Evolutionary conservation across 129 eudicot species (phyloP).

Genomic region (Pittosporum tobira): DNA sequence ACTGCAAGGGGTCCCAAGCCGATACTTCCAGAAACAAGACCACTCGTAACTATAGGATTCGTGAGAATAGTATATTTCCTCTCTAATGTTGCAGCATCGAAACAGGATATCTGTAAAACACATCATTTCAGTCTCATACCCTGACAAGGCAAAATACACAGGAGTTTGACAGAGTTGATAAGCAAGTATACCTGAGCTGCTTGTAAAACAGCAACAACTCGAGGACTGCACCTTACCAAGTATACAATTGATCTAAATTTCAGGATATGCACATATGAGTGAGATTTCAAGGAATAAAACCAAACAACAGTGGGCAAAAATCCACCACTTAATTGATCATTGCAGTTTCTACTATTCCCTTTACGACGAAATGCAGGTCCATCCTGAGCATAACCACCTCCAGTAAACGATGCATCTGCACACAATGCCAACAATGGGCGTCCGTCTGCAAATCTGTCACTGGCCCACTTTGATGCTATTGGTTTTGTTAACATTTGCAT

Average conservation of each 20-base stretch:
- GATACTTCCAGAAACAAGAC: conserved; percentile 40
- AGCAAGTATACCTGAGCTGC: conserved; percentile 60
- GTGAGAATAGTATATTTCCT: conserved; percentile 69
- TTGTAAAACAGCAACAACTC: conserved; percentile 69
- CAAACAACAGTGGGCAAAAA: conserved; percentile 57
- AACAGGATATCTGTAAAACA: conserved; percentile 63
- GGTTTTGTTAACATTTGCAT: conserved; percentile 74
- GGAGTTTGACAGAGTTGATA: background rate
- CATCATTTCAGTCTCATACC: conserved; percentile 5
- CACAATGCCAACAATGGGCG: conserved; percentile 67
- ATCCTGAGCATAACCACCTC: conserved; percentile 36
- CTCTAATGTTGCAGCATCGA: conserved; percentile 68
- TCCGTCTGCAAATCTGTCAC: conserved; percentile 42
- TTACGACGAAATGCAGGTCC: conserved; percentile 18
- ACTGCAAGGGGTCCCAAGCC: conserved; percentile 89
- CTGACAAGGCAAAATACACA: background rate
- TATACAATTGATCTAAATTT: conserved; percentile 72
- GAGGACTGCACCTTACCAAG: conserved; percentile 79
- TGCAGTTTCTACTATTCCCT: conserved; percentile 31
- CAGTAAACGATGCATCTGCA: conserved; percentile 63
- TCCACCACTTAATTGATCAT: conserved; percentile 29
- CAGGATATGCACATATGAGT: conserved; percentile 54
- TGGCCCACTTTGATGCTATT: conserved; percentile 26
- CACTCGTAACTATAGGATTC: conserved; percentile 45
- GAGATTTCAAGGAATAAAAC: conserved; percentile 74